Evolutionary conservation across 2,329 filamentous ascomycete species (phyloP), one percentile per base, ranked within the genome.

Genomic region (Harringtonia lauricola): DNA sequence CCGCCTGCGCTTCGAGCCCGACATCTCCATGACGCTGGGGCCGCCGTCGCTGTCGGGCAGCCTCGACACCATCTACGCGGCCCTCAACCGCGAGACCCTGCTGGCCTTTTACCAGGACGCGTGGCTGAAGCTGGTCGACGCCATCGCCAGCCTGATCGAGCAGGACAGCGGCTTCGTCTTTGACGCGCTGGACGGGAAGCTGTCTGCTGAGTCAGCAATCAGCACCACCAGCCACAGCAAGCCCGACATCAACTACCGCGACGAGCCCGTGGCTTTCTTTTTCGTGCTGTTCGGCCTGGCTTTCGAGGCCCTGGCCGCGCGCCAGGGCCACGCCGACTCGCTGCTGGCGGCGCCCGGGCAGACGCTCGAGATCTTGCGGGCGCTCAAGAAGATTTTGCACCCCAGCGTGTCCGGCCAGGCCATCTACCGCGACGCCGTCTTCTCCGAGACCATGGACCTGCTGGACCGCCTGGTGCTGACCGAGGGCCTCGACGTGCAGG

Each of bases 101-200:
- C 72, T 98, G 14, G 83, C 82, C 59, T 98, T 98, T 63, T 98
- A 98, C 59, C 90, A 98, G 67, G 88, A 94, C 47, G 87, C 88
- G 0, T 98, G 92, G 92, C 71, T 98, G 33, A 94, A 92, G 53
- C 76, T 98, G 12, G 90, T 98, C 2, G 89, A 98, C 64, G 94
- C 92, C 4, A 96, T 98, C 60, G 90, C 92, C 12, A 95, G 89
- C 56, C 70, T 98, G 6, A 95, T 98, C 46, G 92, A 96, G 56
- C 90, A 95, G 61, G 92, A 98, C 58, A 95, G 89, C 62, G 87
- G 92, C 48, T 95, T 95, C 50, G 92, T 98, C 3, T 98, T 98
- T 57, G 89, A 95, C 61, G 92, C 92, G 1, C 67, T 98, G 8
- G 92, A 98, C 57, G 89, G 89, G 41, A 95, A 92, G 57, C 74